Conservation (phyloP, 768 basidiomycete species). For the Auricularia heimuer region DNA sequence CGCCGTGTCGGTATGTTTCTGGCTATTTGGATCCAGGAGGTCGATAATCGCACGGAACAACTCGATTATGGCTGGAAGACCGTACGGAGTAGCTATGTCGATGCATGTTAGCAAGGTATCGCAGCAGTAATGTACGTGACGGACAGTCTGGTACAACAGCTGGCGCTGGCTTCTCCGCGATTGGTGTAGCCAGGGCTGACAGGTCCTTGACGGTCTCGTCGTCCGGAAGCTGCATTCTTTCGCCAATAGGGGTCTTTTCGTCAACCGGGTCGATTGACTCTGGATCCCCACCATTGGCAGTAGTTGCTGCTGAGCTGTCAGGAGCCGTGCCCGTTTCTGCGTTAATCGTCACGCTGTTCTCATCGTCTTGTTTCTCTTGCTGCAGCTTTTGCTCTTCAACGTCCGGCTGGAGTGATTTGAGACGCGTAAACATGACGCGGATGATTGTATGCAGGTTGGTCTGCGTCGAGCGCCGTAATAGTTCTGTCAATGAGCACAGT, state of each 20-base stretch:
- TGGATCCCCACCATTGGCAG: too few relatives aligned
- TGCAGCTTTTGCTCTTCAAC: conserved; percentile 57
- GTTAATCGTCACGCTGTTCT: conserved; percentile 53
- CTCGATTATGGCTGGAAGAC: conserved; percentile 86
- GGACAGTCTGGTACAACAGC: neutral
- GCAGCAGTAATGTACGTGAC: neutral
- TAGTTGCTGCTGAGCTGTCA: too few relatives aligned
- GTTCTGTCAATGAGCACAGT: conserved; percentile 41
- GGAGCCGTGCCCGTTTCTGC: conserved; percentile 10
- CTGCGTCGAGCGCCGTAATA: conserved; percentile 79
- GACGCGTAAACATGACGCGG: conserved; percentile 65
- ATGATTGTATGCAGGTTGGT: conserved; percentile 83
- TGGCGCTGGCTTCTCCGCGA: neutral
- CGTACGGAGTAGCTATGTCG: conserved; percentile 39
- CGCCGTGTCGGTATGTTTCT: conserved; percentile 93
- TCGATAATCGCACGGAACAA: conserved; percentile 90
- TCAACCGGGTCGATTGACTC: neutral
- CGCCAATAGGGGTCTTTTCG: neutral
- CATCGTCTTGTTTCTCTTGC: conserved; percentile 43
- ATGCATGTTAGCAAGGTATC: neutral
- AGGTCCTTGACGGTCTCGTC: neutral
- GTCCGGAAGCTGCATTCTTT: neutral
- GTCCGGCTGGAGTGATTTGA: conserved; percentile 55
- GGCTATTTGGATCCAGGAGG: conserved; percentile 88
- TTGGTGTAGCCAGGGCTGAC: neutral